phyloP scores from a whole-genome alignment of 805 yeast genomes.

The Pichia heedii region DNA sequence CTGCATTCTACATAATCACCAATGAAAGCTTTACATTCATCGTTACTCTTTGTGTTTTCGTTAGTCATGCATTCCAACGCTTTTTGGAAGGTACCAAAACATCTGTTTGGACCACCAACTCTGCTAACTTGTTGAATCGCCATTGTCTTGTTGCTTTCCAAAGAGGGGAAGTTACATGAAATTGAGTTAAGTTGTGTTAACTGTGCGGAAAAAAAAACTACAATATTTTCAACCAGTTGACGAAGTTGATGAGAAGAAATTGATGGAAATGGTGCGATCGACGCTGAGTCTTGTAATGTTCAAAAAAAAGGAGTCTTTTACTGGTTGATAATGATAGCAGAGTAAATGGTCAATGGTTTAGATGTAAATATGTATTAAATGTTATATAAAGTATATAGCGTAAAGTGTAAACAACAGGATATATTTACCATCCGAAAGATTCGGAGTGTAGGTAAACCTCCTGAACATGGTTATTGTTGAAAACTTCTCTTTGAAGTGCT shows the following conservation, averaged over 20 bases:
- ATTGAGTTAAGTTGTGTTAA: background rate
- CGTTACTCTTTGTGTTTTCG: conserved; percentile 21
- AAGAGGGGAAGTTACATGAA: background rate
- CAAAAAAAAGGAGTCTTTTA: no score
- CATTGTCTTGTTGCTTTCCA: conserved; percentile 11
- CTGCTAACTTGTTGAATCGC: conserved; percentile 28
- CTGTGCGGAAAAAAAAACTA: no score
- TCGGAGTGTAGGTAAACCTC: conserved; percentile 46
- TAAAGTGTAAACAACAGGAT: no score
- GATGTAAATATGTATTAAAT: no score
- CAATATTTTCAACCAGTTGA: no score
- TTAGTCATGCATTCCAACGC: conserved; percentile 32
- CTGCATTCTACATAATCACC: conserved; percentile 31
- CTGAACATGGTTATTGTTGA: conserved; percentile 20
- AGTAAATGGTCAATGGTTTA: no score
- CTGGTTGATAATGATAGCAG: no score
- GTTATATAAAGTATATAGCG: no score
- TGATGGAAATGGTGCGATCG: no score
- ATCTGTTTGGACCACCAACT: conserved; percentile 31
- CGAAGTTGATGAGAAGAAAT: no score
- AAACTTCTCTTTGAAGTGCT: conserved; percentile 29
- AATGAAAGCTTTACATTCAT: conserved; percentile 26
- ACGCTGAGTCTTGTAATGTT: no score
- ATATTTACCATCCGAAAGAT: conserved; percentile 36
- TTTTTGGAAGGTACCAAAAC: conserved; percentile 30